Conservation (phyloP, 805 yeast genomes). For the Saccharomycopsis microspora region DNA sequence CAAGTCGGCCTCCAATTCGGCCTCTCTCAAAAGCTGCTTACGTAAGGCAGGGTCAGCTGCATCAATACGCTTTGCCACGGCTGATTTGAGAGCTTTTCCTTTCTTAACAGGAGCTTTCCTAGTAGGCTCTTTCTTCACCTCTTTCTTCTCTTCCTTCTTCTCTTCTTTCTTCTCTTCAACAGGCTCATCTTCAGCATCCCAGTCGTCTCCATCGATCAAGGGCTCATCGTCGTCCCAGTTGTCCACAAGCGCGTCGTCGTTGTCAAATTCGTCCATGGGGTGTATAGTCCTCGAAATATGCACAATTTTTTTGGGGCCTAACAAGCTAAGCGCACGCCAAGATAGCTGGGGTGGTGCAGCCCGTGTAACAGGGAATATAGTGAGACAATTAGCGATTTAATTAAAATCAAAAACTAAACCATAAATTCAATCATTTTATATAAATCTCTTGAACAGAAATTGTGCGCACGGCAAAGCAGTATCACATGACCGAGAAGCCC, state of each 20-base stretch:
- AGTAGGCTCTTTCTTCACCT: conserved; percentile 30
- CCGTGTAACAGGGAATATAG: too few species aligned
- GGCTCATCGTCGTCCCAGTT: conserved; percentile 79
- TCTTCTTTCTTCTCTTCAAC: conserved; percentile 33
- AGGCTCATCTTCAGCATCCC: conserved; percentile 75
- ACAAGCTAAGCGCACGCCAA: too few species aligned
- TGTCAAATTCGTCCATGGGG: conserved; percentile 13
- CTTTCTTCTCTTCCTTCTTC: conserved; percentile 28
- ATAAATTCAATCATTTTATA: too few species aligned
- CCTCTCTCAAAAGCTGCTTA: conserved; percentile 61
- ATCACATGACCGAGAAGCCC: background rate
- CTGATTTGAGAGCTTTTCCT: conserved; percentile 24
- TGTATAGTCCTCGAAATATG: too few species aligned
- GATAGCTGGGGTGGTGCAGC: too few species aligned
- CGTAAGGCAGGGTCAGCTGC: conserved; percentile 64
- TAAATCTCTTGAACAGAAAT: too few species aligned
- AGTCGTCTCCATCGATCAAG: conserved; percentile 55
- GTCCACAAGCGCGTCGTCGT: conserved; percentile 42
- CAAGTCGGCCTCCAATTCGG: conserved; percentile 77
- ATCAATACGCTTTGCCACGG: conserved; percentile 38
- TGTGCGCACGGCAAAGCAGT: too few species aligned
- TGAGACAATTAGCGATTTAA: too few species aligned
- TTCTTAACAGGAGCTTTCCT: conserved; percentile 19
- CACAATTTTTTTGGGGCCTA: too few species aligned
- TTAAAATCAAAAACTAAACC: too few species aligned